Conservation (phyloP, 495 filamentous ascomycete species). For the Aspergillus bridgeri region DNA sequence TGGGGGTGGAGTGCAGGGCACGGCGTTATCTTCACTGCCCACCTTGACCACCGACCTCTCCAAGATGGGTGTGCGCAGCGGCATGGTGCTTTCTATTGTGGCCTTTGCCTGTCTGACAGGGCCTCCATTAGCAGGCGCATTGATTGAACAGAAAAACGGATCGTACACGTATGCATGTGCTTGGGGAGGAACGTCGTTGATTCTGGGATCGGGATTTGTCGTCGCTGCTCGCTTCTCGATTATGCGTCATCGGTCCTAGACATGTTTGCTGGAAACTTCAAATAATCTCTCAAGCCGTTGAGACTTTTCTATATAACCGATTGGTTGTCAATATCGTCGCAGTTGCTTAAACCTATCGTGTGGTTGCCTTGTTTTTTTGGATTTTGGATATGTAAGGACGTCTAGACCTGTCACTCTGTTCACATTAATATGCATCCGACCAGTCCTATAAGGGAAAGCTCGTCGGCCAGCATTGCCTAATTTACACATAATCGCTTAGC, state of each 20-base stretch:
- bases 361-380: too few relatives aligned
- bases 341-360: too few relatives aligned
- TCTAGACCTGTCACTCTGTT: too few relatives aligned
- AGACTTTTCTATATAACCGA: too few relatives aligned
- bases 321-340: too few relatives aligned
- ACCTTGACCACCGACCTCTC: slow-evolving; percentile 1
- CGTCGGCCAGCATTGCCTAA: too few relatives aligned
- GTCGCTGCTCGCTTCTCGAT: background rate
- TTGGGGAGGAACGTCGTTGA: background rate
- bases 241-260: background rate
- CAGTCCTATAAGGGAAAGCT: too few relatives aligned
- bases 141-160: background rate
- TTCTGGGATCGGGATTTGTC: slow-evolving; percentile 1
- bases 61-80: background rate
- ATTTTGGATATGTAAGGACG: too few relatives aligned
- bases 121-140: background rate
- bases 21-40: background rate
- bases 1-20: background rate
- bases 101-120: background rate
- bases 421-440: too few relatives aligned
- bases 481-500: too few relatives aligned
- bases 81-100: background rate
- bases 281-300: too few relatives aligned
- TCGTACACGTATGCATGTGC: background rate
- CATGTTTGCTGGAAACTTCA: too few relatives aligned